These are phyloP conservation scores for Nemania diffusa DNA, from an alignment of 2,329 filamentous ascomycete species.

Conservation along the genomic window DNA sequence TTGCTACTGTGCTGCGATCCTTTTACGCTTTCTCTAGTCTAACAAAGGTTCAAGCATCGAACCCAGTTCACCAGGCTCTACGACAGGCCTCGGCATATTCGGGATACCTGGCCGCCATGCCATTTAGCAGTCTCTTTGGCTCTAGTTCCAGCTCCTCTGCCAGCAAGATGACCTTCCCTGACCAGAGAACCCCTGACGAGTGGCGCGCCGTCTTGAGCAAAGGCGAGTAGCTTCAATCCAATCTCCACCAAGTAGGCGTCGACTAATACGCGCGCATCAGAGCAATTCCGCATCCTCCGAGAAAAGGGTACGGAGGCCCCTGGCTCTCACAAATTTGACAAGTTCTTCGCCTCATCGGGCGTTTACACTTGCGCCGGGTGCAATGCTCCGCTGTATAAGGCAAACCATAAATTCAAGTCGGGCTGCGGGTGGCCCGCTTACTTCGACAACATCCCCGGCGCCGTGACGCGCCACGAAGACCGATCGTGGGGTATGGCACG, in stretches of 20 bases:
- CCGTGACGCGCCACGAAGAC: constrained; percentile 85
- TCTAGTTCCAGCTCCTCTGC: constrained; percentile 61
- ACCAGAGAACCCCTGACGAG: constrained; percentile 82
- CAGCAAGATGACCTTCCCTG: constrained; percentile 77
- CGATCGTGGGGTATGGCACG: constrained; percentile 80
- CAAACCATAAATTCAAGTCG: constrained; percentile 93
- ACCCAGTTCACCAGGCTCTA: constrained; percentile 33
- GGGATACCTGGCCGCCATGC: constrained; percentile 78
- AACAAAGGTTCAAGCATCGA: constrained; percentile 51
- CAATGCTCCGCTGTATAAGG: constrained; percentile 88
- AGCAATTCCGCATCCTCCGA: constrained; percentile 94
- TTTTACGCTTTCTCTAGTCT: constrained; percentile 60
- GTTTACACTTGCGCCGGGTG: constrained; percentile 91
- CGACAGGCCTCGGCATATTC: constrained; percentile 42
- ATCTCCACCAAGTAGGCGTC: constrained; percentile 14
- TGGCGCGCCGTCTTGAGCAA: constrained; percentile 86
- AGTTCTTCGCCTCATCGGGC: constrained; percentile 79
- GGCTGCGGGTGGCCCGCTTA: constrained; percentile 99
- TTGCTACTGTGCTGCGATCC: constrained; percentile 58
- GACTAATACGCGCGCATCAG: constrained; percentile 58
- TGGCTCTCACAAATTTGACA: constrained; percentile 84
- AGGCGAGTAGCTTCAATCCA: constrained; percentile 49
- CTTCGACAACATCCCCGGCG: constrained; percentile 93
- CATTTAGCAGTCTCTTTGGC: constrained; percentile 82
- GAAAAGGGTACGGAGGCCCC: constrained; percentile 91